Evolutionary conservation across 164 flowering plant genomes (phyloP), one percentile per base, ranked within the genome.

Genomic region (Platanus orientalis): DNA sequence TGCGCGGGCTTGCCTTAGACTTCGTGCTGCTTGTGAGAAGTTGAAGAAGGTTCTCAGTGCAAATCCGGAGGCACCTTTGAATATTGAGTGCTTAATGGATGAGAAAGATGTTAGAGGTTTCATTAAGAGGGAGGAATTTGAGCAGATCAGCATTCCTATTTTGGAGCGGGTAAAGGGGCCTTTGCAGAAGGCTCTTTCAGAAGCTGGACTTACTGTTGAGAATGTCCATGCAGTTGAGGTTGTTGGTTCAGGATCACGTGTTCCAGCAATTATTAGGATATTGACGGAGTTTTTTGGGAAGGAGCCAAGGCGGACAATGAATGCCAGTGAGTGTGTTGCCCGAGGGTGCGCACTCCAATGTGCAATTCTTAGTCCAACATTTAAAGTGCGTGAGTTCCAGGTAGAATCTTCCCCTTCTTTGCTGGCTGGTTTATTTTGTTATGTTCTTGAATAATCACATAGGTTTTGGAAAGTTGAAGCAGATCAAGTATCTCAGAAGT

Each of bases 11-110:
- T 83, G 81, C 66, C 75, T 83, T 9, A 77, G 97, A 63, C 88
- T 91, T 14, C 72, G 93, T 23, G 78, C 87, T 47, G 89, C 83
- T 0, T 84, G 91, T 79, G 97, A 88, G 68, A 91, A 91, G 83
- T 56, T 91, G 60, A 91, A 91, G 76, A 91, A 91, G 73, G 73
- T 91, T 48, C 83, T 91, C 26, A 91, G 97, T 79, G 97, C 97
- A 26, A 89, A 91, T 63, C 90, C 97, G 1, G 87, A 68, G 77
- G 92, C 97, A 30, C 97, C 96, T 36, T 54, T 89, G 69, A 83
- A 85, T 68, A 87, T 91, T n/a, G 97, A 91, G 73, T 91, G 97
- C 72, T 69, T 91, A 39, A 91, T 91, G 97, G 97, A 91, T n/a
- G 97, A 91, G 73, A 91, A 89, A 68, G 97, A 91, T 79, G 97